Percentiles rank a stretch among this genome's conserved stretches.
phyloP scores from a whole-genome alignment of 805 yeast genomes.

The Spathaspora girioi region DNA sequence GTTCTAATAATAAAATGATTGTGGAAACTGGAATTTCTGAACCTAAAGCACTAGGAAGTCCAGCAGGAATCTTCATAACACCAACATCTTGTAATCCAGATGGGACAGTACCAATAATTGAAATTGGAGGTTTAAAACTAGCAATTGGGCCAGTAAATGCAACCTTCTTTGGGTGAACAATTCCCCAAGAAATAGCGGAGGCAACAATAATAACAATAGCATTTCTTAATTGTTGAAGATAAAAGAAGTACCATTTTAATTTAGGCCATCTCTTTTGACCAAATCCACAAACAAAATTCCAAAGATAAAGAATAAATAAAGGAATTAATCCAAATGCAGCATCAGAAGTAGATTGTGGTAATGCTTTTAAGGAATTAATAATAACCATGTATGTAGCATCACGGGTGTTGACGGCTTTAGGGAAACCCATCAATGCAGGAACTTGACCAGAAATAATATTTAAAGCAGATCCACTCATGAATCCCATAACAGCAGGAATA shows the following conservation, averaged over 20 bases:
- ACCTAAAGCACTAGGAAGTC: conserved; percentile 58
- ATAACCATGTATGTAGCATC: conserved; percentile 66
- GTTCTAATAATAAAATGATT: conserved; percentile 80
- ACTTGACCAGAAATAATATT: conserved; percentile 81
- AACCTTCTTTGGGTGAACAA: conserved; percentile 48
- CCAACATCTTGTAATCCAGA: conserved; percentile 79
- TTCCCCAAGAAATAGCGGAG: conserved; percentile 78
- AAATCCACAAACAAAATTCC: conserved; percentile 63
- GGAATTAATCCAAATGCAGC: conserved; percentile 88
- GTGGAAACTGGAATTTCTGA: conserved; percentile 82
- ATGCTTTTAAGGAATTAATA: conserved; percentile 65
- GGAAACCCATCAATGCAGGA: conserved; percentile 80
- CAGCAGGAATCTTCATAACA: conserved; percentile 59
- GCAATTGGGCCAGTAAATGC: conserved; percentile 25
- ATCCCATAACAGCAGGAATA: conserved; percentile 88
- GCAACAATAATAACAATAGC: conserved; percentile 80
- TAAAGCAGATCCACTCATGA: conserved; percentile 93
- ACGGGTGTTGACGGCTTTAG: conserved; percentile 65
- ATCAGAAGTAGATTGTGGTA: conserved; percentile 65
- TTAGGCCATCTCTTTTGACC: conserved; percentile 65
- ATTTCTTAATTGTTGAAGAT: conserved; percentile 70
- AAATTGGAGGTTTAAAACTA: conserved; percentile 44
- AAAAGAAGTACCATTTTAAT: conserved; percentile 57
- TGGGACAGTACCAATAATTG: conserved; percentile 75
- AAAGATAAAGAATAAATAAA: conserved; percentile 62